Percentiles rank a stretch among this genome's conserved stretches.
phyloP scores from a whole-genome alignment of 345 rosid species.

The Xanthoceras sorbifolium region DNA sequence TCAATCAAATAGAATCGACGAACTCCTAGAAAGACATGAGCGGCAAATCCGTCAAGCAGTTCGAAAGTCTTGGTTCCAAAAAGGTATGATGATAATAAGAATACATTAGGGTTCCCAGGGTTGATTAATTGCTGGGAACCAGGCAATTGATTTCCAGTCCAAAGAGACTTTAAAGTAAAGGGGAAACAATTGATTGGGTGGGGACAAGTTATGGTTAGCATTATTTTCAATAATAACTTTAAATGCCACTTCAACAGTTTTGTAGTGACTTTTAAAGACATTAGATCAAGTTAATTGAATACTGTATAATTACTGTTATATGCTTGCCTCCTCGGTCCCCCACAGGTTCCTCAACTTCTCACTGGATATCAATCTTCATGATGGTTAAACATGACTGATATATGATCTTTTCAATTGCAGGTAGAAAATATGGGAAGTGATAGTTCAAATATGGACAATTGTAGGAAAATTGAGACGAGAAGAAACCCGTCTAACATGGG shows the following conservation, averaged over 20 bases:
- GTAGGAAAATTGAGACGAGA: slow-evolving; percentile 7
- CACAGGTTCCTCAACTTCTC: background rate
- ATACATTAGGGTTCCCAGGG: background rate
- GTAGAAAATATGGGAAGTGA: slow-evolving; percentile 55
- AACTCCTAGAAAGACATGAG: slow-evolving; percentile 74
- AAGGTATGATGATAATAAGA: slow-evolving; percentile 49
- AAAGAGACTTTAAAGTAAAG: background rate
- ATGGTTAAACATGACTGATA: slow-evolving; percentile 12
- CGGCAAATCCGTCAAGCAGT: slow-evolving; percentile 79
- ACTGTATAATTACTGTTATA: background rate
- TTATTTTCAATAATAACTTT: slow-evolving; percentile 18
- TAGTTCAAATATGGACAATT: background rate
- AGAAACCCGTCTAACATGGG: slow-evolving; percentile 4
- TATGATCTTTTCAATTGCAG: slow-evolving; percentile 36
- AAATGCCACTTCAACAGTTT: background rate
- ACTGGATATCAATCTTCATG: background rate
- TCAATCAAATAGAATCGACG: slow-evolving; percentile 71
- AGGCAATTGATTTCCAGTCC: slow-evolving; percentile 4
- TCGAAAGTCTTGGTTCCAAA: slow-evolving; percentile 89
- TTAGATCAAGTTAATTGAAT: background rate
- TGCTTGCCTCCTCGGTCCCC: background rate
- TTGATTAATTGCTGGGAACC: background rate
- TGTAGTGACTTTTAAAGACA: background rate
- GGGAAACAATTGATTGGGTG: slow-evolving; percentile 1
- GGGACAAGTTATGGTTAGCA: slow-evolving; percentile 9